Percentiles rank a stretch among this genome's conserved stretches.
These are phyloP conservation scores for Phytopythium sindhum DNA, from an alignment of 352 stramenopile genomes.

Conservation along the genomic window DNA sequence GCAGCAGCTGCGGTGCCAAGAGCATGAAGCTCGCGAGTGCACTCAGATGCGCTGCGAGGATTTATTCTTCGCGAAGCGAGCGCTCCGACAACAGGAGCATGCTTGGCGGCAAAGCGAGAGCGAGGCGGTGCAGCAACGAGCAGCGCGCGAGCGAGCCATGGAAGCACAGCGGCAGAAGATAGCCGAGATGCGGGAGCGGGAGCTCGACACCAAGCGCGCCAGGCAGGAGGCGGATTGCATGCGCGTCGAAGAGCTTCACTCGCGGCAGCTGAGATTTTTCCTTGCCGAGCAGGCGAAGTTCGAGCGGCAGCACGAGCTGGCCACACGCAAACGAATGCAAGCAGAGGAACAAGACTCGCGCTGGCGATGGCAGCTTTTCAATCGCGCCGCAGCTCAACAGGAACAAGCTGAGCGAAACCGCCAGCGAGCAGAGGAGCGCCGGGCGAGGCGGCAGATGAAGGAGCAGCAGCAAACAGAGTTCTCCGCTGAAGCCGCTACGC, in stretches of 20 bases:
- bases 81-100: conserved; percentile 34
- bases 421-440: conserved; percentile 27
- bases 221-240: conserved; percentile 33
- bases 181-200: conserved; percentile 33
- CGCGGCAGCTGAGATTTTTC: conserved; percentile 36
- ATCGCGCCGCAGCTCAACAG: conserved; percentile 18
- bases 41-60: conserved; percentile 50
- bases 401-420: conserved; percentile 30
- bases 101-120: conserved; percentile 17
- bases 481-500: conserved; percentile 17
- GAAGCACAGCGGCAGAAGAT: conserved; percentile 47
- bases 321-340: conserved; percentile 41
- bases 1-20: conserved; percentile 12
- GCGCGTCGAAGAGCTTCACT: conserved; percentile 46
- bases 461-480: conserved; percentile 5
- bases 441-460: background rate
- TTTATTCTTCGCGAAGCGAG: conserved; percentile 47
- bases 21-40: background rate
- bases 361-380: conserved; percentile 28
- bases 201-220: conserved; percentile 30
- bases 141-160: conserved; percentile 21
- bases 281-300: conserved; percentile 28
- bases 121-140: conserved; percentile 6
- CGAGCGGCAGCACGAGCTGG: conserved; percentile 32
- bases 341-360: conserved; percentile 36